phyloP scores from a whole-genome alignment of 192 early-diverging fungal species.

The Podila epicladia region DNA sequence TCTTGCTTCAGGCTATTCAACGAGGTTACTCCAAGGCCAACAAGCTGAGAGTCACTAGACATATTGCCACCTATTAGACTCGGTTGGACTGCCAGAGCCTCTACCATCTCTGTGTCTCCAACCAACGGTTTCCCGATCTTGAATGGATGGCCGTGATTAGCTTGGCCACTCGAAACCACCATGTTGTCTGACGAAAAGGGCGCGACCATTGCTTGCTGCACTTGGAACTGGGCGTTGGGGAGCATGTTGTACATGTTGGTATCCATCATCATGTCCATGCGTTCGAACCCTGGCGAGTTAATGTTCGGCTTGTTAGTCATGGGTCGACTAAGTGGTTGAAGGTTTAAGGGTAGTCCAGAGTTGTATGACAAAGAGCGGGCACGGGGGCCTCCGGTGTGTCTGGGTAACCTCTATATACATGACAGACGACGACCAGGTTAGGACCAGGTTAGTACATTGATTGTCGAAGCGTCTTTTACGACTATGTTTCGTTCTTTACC shows the following conservation, averaged over 20 bases:
- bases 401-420: slow-evolving; percentile 14
- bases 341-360: slow-evolving; percentile 26
- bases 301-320: background rate
- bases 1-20: background rate
- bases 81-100: background rate
- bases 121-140: background rate
- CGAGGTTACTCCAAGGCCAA: background rate
- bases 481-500: slow-evolving; percentile 11
- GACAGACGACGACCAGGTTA: background rate
- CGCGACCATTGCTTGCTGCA: background rate
- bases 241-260: slow-evolving; percentile 23
- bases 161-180: background rate
- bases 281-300: background rate
- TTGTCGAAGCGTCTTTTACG: background rate
- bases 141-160: background rate
- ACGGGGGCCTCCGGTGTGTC: slow-evolving; percentile 19
- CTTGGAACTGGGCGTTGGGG: slow-evolving; percentile 5
- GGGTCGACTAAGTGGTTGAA: slow-evolving; percentile 3
- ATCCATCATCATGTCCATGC: slow-evolving; percentile 30
- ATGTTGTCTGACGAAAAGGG: background rate
- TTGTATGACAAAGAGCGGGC: slow-evolving; percentile 39
- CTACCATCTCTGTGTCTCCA: background rate
- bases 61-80: background rate
- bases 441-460: background rate
- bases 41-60: background rate